phyloP scores from a whole-genome alignment of 352 stramenopile genomes.

The Pythium pyrilobum region DNA sequence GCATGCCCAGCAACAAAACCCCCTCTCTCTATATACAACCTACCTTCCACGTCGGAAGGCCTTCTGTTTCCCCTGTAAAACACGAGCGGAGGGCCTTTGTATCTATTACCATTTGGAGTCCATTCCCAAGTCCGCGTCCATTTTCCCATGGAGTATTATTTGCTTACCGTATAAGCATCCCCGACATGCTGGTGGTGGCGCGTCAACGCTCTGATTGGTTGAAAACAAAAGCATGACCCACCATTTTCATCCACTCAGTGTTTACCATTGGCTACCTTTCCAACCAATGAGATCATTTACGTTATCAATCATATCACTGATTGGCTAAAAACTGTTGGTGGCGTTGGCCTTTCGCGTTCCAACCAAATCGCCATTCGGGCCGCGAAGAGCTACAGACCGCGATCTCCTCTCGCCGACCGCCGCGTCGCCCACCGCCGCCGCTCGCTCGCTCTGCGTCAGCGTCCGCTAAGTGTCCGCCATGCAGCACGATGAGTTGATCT shows the following conservation, averaged over 20 bases:
- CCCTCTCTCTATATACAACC: no score
- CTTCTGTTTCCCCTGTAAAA: no score
- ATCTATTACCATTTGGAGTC: no score
- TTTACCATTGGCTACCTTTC: no score
- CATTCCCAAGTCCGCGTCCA: no score
- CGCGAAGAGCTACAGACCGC: constrained; percentile 12
- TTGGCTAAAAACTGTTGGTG: constrained; percentile 26
- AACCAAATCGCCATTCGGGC: constrained; percentile 23
- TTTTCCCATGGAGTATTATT: no score
- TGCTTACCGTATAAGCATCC: no score
- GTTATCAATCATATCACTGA: not conserved
- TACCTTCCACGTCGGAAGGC: no score
- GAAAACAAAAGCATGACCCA: not conserved
- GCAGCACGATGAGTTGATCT: constrained; percentile 99
- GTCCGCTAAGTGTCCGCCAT: constrained; percentile 33
- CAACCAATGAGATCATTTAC: not conserved
- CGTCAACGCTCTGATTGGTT: not conserved
- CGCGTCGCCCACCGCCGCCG: not conserved
- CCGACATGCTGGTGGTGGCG: not conserved
- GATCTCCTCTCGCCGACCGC: not conserved
- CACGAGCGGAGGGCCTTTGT: no score
- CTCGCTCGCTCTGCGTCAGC: not conserved
- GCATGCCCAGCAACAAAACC: not conserved
- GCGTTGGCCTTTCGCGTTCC: constrained; percentile 23
- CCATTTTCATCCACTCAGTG: not conserved